Evolutionary conservation across 2,329 filamentous ascomycete genomes (phyloP).

Genomic region (Purpureocillium takamizusanense): DNA sequence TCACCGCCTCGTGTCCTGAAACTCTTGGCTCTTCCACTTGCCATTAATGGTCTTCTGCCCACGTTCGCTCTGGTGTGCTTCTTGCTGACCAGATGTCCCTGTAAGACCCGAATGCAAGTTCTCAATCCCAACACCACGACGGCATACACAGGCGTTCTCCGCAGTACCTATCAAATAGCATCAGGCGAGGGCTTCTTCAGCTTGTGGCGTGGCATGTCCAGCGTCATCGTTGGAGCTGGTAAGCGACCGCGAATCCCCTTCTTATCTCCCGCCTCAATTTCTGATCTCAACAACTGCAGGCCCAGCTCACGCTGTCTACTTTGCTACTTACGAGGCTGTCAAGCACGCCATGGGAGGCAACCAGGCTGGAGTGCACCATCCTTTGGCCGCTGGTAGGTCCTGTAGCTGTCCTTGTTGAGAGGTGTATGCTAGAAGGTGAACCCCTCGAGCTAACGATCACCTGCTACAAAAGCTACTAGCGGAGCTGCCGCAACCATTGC

Average conservation of each 20-base stretch:
- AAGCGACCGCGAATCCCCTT: constrained; percentile 20
- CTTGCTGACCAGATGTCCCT: constrained; percentile 9
- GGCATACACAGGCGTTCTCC: constrained; percentile 82
- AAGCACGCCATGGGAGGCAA: constrained; percentile 96
- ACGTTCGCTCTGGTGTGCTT: too few species aligned
- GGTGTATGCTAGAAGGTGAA: too few species aligned
- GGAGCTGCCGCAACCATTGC: constrained; percentile 93
- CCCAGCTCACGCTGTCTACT: constrained; percentile 95
- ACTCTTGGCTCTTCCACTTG: too few species aligned
- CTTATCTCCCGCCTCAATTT: constrained; percentile 5
- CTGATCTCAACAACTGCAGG: constrained; percentile 41
- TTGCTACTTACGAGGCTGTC: constrained; percentile 94
- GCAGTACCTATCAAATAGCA: constrained; percentile 88
- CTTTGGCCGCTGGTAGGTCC: constrained; percentile 74
- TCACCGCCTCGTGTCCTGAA: not conserved
- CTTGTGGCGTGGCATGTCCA: constrained; percentile 93
- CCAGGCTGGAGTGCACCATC: constrained; percentile 77
- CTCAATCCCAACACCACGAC: constrained; percentile 73
- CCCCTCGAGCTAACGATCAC: too few species aligned
- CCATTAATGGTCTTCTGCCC: too few species aligned
- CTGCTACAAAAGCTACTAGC: constrained; percentile 59
- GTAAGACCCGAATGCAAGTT: constrained; percentile 94
- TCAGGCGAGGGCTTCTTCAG: constrained; percentile 82
- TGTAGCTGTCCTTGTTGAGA: too few species aligned
- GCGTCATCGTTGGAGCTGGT: constrained; percentile 93